Evolutionary conservation across 2,329 filamentous ascomycete species (phyloP), one percentile per base, ranked within the genome.

Genomic region (Colletotrichum destructivum): DNA sequence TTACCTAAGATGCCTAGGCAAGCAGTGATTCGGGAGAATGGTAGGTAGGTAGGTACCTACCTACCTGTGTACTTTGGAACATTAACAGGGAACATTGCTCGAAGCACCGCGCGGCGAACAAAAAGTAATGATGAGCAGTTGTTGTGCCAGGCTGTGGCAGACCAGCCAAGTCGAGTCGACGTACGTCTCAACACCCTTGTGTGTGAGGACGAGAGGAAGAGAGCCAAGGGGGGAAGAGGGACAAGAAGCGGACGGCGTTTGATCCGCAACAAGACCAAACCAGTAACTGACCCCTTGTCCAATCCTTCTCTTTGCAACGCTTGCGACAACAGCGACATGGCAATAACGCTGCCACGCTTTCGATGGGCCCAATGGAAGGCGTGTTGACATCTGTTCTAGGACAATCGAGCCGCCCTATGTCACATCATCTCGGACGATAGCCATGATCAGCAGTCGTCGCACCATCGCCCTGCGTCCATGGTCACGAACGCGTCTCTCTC

Each of bases 231-330:
- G 23, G 44, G 31, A 35, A 38, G 16, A 26, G 38, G 26, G n/a
- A 49, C 35, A 51, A 62, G 67, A 67, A 67, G 63, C 61, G 63
- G 68, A 49, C n/a, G 16, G 59, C 65, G 71, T 73, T 66, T 74
- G 73, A 74, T 74, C 67, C 64, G 71, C 73, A 67, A 66, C 71
- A 69, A 71, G 67, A 72, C 67, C 69, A 74, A 74, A 71, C 68
- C 64, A 62, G 46, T 16, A 49, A 49, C 57, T n/a, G 44, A 47
- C 57, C 57, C 64, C 65, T 68, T 21, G 8, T 38, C 35, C 35
- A 38, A 38, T 63, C 23, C 49, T 40, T 26, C 23, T 55, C 64
- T 52, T 23, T 71, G 49, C 44, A 54, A 68, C 68, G 57, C 57
- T 51, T 35, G 60, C 54, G 46, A 71, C 57, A 38, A 46, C 73